Evolutionary conservation across 2,329 filamentous ascomycete species (phyloP), one percentile per base, ranked within the genome.

Genomic region (Pseudogymnoascus sp.): DNA sequence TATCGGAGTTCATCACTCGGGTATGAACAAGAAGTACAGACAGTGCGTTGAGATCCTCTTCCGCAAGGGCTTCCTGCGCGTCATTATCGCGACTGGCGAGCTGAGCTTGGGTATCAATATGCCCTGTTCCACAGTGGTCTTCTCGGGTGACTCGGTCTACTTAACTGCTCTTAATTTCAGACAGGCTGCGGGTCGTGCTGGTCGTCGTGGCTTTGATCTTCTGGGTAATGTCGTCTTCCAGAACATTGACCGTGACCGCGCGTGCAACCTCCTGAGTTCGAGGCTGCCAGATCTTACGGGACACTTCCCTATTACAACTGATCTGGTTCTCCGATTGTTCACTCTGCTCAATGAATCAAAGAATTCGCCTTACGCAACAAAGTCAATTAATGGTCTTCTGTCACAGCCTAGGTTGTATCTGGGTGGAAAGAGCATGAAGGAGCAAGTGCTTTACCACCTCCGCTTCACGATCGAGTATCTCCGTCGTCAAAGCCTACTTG

Each of bases 391-490:
- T 62, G 84, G 87, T 0, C 74, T 93, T 1, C 76, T 93, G 0
- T 88, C 87, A 0, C 87, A 91, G 68, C 85, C 85, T 3, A 80
- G 87, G 31, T 74, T 93, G 6, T 91, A 87, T 66, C 79, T 93
- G 1, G 89, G 89, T 50, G 88, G 89, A 0, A 79, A 85, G 1
- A 83, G 85, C 44, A 84, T 85, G 61, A 86, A 86, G 69, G 83
- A 87, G 72, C 83, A 88, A 1, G 84, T 91, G 1, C 80, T 89
- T 61, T 89, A 93, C 71, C 89, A 93, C 70, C 74, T 93, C 6
- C 83, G 90, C 3, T 93, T 93, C 73, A 92, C 89, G 0, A 89
- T 93, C 50, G 89, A 93, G 67, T 93, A 91, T 68, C 79, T 93
- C 0, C 82, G 88, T 19, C 79, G 87, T 36, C 87, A 91, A 68